These are phyloP conservation scores for Tanozyma kutaoensis DNA, from an alignment of 805 yeast genomes.

Conservation along the genomic window DNA sequence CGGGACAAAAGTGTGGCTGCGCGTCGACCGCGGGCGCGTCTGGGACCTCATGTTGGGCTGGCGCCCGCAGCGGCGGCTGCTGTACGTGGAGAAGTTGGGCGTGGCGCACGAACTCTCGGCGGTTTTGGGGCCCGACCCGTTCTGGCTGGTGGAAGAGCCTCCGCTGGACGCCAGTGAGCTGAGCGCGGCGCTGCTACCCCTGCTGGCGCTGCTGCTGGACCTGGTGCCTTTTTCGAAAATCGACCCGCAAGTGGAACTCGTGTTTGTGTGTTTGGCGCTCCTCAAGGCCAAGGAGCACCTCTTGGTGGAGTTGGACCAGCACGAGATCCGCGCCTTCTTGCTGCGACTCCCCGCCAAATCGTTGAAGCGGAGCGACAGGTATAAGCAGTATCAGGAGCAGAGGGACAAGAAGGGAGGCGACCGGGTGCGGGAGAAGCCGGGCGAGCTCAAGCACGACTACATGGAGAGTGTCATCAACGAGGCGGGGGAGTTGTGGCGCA, in stretches of 20 bases:
- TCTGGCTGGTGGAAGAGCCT: slow-evolving; percentile 29
- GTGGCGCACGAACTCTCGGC: slow-evolving; percentile 12
- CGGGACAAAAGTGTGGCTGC: slow-evolving; percentile 76
- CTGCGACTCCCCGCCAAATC: slow-evolving; percentile 40
- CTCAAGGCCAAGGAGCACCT: slow-evolving; percentile 69
- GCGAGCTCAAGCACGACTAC: slow-evolving; percentile 31
- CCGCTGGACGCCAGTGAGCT: too few species aligned
- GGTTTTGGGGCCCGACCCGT: slow-evolving; percentile 46
- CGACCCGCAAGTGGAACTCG: slow-evolving; percentile 64
- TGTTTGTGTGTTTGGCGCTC: slow-evolving; percentile 67
- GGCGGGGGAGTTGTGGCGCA: slow-evolving; percentile 84
- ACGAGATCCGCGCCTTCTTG: slow-evolving; percentile 73
- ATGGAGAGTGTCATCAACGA: slow-evolving; percentile 62
- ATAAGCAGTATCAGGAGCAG: slow-evolving; percentile 17
- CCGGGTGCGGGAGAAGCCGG: too few species aligned
- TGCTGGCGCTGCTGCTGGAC: not conserved
- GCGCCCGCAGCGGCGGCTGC: slow-evolving; percentile 26
- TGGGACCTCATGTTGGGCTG: slow-evolving; percentile 87
- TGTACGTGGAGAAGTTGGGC: slow-evolving; percentile 14
- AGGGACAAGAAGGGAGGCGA: slow-evolving; percentile 10
- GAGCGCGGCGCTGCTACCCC: too few species aligned
- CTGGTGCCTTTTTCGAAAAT: slow-evolving; percentile 39
- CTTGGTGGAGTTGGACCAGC: slow-evolving; percentile 77
- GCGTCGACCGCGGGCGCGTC: slow-evolving; percentile 69
- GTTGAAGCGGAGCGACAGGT: slow-evolving; percentile 17